These are phyloP conservation scores for Cyclotella choctawhatcheeana DNA, from an alignment of 108 stramenopile species.

Conservation along the genomic window DNA sequence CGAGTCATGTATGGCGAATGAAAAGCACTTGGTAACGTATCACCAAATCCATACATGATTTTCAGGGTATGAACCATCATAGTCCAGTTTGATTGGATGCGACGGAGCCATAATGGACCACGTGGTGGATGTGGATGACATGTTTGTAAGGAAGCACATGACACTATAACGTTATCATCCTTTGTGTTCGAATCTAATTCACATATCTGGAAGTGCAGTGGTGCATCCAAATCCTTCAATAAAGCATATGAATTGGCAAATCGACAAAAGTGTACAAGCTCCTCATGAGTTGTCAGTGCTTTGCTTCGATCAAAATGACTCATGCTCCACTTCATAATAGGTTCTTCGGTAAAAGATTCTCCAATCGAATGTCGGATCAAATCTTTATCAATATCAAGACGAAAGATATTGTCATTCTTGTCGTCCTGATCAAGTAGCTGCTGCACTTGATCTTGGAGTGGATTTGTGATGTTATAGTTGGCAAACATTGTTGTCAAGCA, in stretches of 20 bases:
- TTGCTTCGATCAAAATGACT: not conserved
- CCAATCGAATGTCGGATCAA: not conserved
- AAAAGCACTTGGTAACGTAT: not conserved
- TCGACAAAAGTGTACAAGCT: not conserved
- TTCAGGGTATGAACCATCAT: not conserved
- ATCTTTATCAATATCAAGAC: not conserved
- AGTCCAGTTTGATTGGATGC: too few species aligned
- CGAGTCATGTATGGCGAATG: slow-evolving; percentile 3
- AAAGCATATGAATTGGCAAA: not conserved
- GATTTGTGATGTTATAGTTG: not conserved
- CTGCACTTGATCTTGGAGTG: not conserved
- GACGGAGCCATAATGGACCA: too few species aligned
- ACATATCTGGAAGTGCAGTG: not conserved
- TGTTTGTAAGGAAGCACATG: too few species aligned
- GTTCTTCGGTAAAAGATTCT: not conserved
- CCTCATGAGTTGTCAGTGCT: not conserved
- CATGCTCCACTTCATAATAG: not conserved
- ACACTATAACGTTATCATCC: too few species aligned
- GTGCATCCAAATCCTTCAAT: not conserved
- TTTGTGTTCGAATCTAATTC: too few species aligned
- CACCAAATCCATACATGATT: slow-evolving; percentile 7
- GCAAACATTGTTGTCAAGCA: not conserved
- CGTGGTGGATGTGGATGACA: too few species aligned
- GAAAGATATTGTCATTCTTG: not conserved
- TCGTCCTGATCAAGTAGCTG: not conserved